Conservation (phyloP, 108 stramenopile species). For the Nitzschia sp. region DNA sequence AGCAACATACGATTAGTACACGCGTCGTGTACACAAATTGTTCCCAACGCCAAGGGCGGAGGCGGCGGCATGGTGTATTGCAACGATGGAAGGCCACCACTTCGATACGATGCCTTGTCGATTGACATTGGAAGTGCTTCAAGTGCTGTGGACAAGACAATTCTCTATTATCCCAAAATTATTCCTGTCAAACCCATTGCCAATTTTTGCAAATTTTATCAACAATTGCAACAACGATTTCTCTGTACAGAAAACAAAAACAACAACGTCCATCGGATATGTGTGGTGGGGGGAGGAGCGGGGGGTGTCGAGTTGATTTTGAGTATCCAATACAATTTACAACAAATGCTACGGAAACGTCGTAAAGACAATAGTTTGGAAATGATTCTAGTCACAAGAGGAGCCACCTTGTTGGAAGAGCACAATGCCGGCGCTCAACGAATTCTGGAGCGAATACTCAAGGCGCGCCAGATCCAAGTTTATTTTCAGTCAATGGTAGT, state of each 20-base stretch:
- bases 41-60: not conserved
- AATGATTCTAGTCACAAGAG: slow-evolving; percentile 45
- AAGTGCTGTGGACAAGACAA: not conserved
- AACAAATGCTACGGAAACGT: slow-evolving; percentile 1
- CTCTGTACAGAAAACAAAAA: not conserved
- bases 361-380: not conserved
- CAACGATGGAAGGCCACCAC: slow-evolving; percentile 33
- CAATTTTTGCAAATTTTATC: slow-evolving; percentile 41
- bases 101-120: slow-evolving; percentile 64
- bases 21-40: slow-evolving; percentile 48
- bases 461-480: slow-evolving; percentile 40
- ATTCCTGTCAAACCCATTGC: slow-evolving; percentile 83
- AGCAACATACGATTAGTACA: slow-evolving; percentile 49
- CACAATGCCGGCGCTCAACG: slow-evolving; percentile 51
- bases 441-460: slow-evolving; percentile 50
- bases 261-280: not conserved
- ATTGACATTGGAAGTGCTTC: slow-evolving; percentile 76
- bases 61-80: slow-evolving; percentile 16
- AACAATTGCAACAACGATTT: slow-evolving; percentile 16
- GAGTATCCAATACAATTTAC: slow-evolving; percentile 45
- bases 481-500: slow-evolving; percentile 30
- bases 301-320: slow-evolving; percentile 62
- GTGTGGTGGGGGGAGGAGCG: slow-evolving; percentile 72
- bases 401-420: slow-evolving; percentile 32
- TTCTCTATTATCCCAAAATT: slow-evolving; percentile 19